Conservation (phyloP, 768 basidiomycete genomes). For the Tricholoma sp. region DNA sequence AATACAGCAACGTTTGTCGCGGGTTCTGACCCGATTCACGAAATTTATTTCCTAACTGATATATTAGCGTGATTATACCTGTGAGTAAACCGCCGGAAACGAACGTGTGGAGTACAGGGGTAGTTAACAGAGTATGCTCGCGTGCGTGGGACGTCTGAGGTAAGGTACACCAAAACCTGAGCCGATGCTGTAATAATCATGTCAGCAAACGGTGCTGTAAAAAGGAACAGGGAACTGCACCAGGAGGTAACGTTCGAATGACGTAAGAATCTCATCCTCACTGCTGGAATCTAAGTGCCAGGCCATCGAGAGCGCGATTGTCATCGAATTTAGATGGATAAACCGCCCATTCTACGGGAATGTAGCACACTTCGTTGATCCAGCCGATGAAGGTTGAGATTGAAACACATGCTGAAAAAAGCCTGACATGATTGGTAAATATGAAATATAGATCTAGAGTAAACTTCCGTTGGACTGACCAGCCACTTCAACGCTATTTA, state of each 20-base stretch:
- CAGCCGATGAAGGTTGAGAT: slow-evolving; percentile 15
- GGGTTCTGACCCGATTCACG: slow-evolving; percentile 11
- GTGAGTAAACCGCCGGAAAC: not conserved
- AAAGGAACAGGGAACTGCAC: too few species aligned
- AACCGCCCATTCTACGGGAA: too few species aligned
- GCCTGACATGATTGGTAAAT: not conserved
- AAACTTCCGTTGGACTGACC: not conserved
- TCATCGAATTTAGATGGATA: too few species aligned
- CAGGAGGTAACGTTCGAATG: too few species aligned
- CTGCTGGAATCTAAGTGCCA: too few species aligned
- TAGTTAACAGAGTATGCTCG: slow-evolving; percentile 13
- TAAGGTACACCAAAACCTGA: slow-evolving; percentile 9
- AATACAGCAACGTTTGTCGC: slow-evolving; percentile 15
- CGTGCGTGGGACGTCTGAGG: slow-evolving; percentile 13
- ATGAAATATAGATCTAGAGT: not conserved
- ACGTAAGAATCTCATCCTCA: too few species aligned
- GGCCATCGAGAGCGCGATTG: too few species aligned
- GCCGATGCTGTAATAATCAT: slow-evolving; percentile 5
- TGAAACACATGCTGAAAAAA: slow-evolving; percentile 15
- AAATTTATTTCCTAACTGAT: slow-evolving; percentile 9
- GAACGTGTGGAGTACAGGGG: slow-evolving; percentile 13
- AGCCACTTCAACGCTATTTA: too few species aligned
- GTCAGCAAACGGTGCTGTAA: too few species aligned
- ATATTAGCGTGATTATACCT: not conserved
- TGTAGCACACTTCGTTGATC: not conserved